Evolutionary conservation across 2,329 filamentous ascomycete species (phyloP).

Genomic region (Leptographium flavum): DNA sequence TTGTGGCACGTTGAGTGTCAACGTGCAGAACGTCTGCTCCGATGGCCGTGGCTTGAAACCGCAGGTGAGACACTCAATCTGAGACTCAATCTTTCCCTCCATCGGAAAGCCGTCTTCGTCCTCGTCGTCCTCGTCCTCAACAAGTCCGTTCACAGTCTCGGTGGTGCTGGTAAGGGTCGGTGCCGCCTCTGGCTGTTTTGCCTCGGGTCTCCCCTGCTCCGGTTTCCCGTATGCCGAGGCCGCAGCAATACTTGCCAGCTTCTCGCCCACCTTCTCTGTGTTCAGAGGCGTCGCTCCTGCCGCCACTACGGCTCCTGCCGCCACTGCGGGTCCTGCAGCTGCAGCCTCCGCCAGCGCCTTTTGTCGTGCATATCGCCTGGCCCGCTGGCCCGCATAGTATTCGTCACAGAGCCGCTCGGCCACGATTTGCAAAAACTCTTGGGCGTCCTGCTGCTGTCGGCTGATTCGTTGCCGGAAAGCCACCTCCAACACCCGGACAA

Average conservation of each 20-base stretch:
- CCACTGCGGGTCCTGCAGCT: neutral
- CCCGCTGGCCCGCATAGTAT: slow-evolving; percentile 72
- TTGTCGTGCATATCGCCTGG: slow-evolving; percentile 42
- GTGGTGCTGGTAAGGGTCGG: neutral
- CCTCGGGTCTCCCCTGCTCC: neutral
- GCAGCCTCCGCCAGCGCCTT: slow-evolving; percentile 11
- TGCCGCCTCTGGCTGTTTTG: neutral
- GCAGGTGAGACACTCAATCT: slow-evolving; percentile 84
- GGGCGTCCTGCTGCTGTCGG: slow-evolving; percentile 90
- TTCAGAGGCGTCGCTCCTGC: slow-evolving; percentile 1
- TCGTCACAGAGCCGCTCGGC: slow-evolving; percentile 87
- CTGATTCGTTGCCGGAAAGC: slow-evolving; percentile 87
- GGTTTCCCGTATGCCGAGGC: neutral
- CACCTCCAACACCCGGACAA: slow-evolving; percentile 68
- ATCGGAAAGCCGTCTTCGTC: slow-evolving; percentile 71
- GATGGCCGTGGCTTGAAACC: slow-evolving; percentile 77
- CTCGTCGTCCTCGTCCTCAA: slow-evolving; percentile 22
- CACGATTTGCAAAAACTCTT: slow-evolving; percentile 91
- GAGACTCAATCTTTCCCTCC: slow-evolving; percentile 84
- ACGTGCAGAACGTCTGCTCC: slow-evolving; percentile 73
- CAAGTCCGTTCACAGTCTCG: neutral
- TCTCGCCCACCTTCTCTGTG: slow-evolving; percentile 6
- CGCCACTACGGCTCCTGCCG: neutral
- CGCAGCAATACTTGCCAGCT: slow-evolving; percentile 6
- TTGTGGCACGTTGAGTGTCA: slow-evolving; percentile 85